Evolutionary conservation across 2,329 filamentous ascomycete species (phyloP).

Genomic region (Leptographium radiaticola): DNA sequence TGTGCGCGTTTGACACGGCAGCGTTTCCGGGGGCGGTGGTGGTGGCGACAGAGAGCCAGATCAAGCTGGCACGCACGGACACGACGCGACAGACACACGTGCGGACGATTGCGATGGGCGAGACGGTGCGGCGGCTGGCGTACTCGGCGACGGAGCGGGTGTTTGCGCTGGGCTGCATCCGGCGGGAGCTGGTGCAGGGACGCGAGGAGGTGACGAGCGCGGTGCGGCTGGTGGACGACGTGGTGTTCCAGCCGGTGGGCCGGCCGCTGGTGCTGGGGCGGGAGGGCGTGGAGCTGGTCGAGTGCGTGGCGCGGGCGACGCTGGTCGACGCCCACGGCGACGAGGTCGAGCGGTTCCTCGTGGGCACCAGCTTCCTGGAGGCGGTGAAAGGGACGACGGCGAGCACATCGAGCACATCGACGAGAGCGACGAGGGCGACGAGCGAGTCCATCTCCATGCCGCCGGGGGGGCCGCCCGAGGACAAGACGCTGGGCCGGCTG

Average conservation of each 20-base stretch:
- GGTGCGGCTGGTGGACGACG: conserved; percentile 85
- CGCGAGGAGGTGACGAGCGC: conserved; percentile 66
- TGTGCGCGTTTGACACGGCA: conserved; percentile 71
- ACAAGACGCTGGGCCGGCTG: conserved; percentile 59
- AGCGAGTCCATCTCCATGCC: background rate
- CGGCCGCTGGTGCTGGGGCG: conserved; percentile 49
- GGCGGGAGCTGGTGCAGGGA: conserved; percentile 54
- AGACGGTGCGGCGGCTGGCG: conserved; percentile 76
- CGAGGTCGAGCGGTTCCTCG: conserved; percentile 65
- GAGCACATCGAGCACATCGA: no score
- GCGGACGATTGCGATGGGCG: conserved; percentile 60
- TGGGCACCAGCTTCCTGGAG: conserved; percentile 67
- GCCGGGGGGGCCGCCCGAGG: conserved; percentile 21
- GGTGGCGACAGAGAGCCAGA: conserved; percentile 60
- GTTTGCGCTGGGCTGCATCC: conserved; percentile 80
- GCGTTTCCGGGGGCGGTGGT: conserved; percentile 72
- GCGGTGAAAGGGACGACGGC: conserved; percentile 26
- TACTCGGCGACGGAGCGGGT: conserved; percentile 69
- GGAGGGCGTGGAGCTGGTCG: conserved; percentile 56
- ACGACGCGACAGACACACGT: conserved; percentile 80
- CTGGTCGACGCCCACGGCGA: conserved; percentile 46
- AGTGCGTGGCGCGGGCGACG: conserved; percentile 68
- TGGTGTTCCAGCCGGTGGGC: conserved; percentile 68
- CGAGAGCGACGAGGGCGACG: conserved; percentile 20
- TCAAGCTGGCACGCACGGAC: conserved; percentile 74